These are phyloP conservation scores for Umbilicus rupestris DNA, from an alignment of 164 flowering plant genomes.

Conservation along the genomic window DNA sequence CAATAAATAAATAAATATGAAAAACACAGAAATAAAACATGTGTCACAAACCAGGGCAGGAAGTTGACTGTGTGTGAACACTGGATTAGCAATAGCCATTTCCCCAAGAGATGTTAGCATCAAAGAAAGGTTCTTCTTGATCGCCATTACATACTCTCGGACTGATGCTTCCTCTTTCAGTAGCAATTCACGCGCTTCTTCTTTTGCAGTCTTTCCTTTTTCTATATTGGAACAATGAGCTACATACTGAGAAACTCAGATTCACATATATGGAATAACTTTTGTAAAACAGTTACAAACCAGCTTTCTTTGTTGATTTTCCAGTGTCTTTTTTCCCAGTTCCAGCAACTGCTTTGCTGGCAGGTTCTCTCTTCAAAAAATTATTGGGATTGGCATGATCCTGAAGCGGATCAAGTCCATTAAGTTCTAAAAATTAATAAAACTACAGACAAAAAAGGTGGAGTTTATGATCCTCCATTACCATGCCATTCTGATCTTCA, in stretches of 20 bases:
- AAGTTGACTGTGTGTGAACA: slow-evolving; percentile 86
- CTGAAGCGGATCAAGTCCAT: slow-evolving; percentile 24
- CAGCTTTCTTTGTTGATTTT: slow-evolving; percentile 63
- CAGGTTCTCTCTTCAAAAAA: slow-evolving; percentile 41
- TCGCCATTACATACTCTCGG: slow-evolving; percentile 57
- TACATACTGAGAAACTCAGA: not conserved
- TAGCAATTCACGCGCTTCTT: slow-evolving; percentile 80
- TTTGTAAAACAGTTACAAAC: slow-evolving; percentile 22
- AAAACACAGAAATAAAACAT: slow-evolving; percentile 7
- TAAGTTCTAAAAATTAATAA: not conserved
- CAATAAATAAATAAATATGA: not conserved
- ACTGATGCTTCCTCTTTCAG: slow-evolving; percentile 70
- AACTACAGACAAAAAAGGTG: not conserved
- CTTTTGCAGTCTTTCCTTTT: slow-evolving; percentile 81
- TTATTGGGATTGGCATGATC: slow-evolving; percentile 38
- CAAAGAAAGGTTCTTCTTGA: slow-evolving; percentile 59
- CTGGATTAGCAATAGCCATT: slow-evolving; percentile 74
- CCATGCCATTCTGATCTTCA: slow-evolving; percentile 43
- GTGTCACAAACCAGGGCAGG: slow-evolving; percentile 64
- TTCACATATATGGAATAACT: not conserved
- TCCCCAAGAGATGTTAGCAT: slow-evolving; percentile 81
- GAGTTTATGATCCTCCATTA: slow-evolving; percentile 13
- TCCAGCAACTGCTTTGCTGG: slow-evolving; percentile 34
- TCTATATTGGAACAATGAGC: slow-evolving; percentile 27
- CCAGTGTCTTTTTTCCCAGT: slow-evolving; percentile 60